A percentile compares a stretch with the other conserved stretches of the same genome.
Evolutionary conservation across 805 yeast genomes (phyloP).

Genomic region (Metschnikowia dekortorum): DNA sequence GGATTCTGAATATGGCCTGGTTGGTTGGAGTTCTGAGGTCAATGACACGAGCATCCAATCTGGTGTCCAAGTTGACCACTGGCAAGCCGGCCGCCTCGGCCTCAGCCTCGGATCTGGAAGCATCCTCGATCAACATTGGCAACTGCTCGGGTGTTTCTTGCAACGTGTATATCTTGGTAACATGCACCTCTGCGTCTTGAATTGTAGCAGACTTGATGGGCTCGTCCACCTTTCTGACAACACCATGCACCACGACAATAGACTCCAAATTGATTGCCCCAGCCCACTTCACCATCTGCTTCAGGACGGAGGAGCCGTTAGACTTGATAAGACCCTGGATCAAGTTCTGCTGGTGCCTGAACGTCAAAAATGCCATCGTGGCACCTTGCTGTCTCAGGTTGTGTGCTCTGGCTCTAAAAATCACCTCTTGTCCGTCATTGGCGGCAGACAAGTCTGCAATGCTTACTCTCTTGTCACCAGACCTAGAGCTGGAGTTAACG

Average conservation of each 20-base stretch:
- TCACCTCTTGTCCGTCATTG: slow-evolving; percentile 69
- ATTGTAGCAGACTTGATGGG: slow-evolving; percentile 86
- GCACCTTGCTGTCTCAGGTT: slow-evolving; percentile 94
- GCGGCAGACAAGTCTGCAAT: slow-evolving; percentile 54
- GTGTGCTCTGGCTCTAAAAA: slow-evolving; percentile 92
- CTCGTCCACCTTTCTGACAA: slow-evolving; percentile 78
- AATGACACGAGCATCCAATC: slow-evolving; percentile 91
- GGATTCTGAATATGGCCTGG: slow-evolving; percentile 94
- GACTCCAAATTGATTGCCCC: slow-evolving; percentile 81
- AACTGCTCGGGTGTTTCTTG: slow-evolving; percentile 88
- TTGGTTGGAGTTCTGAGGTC: slow-evolving; percentile 96
- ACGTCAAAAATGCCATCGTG: slow-evolving; percentile 82
- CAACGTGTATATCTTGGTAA: slow-evolving; percentile 68
- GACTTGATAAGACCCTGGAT: slow-evolving; percentile 69
- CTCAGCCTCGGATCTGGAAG: slow-evolving; percentile 89
- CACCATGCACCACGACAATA: slow-evolving; percentile 87
- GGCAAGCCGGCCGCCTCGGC: slow-evolving; percentile 91
- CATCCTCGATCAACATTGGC: slow-evolving; percentile 95
- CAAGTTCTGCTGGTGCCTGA: slow-evolving; percentile 94
- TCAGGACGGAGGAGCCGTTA: slow-evolving; percentile 51
- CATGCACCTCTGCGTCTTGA: slow-evolving; percentile 81
- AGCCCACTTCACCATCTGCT: slow-evolving; percentile 97
- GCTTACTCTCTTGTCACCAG: slow-evolving; percentile 60
- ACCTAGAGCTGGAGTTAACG: slow-evolving; percentile 68
- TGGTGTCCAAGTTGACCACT: slow-evolving; percentile 91